Evolutionary conservation across 495 filamentous ascomycete species (phyloP), one percentile per base, ranked within the genome.

Genomic region (Aspergillus coremiiformis): DNA sequence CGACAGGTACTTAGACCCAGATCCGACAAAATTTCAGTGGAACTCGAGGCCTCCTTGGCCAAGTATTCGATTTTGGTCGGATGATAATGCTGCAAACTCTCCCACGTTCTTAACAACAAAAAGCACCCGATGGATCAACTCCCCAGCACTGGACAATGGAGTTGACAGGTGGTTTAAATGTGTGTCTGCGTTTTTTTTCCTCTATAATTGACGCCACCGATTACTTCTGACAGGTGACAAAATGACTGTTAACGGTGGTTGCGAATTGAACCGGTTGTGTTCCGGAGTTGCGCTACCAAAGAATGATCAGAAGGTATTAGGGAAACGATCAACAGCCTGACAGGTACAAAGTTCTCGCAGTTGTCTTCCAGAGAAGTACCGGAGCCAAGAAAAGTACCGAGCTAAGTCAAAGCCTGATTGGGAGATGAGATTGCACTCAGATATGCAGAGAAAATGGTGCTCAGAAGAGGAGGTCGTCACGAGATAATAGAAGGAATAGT

Each of bases 1-100:
- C 58, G 65, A 63, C 59, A 67, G 55, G 55, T 56, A 59, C 62
- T 61, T 37, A 56, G 59, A 58, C 56, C 52, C 59, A 63, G 58
- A 61, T 57, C 57, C 63, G 48, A 54, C 60, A 61, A 52, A 48
- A 60, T 54, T 46, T 61, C 47, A 57, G 47, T 44, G 23, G 45
- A 54, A 61, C 55, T 62, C 48, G 57, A 68, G 54, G 33, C 46
- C 27, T 47, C 47, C 24, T 50, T 57, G 45, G 55, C 58, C 12
- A 33, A 41, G 32, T 11, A 15, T 41, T 54, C 17, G 20, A 42
- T 44, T 32, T 6, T 26, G 41, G 39, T 20, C 45, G 53, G 39
- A 50, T 39, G 20, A 33, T 42, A 35, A 47, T 15, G 48, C 53
- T 43, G 15, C 11, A 17, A 39, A 24, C 17, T 45, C 24, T 39